These are phyloP conservation scores for Flaveria floridana DNA, from an alignment of 140 eudicot species.

Conservation along the genomic window DNA sequence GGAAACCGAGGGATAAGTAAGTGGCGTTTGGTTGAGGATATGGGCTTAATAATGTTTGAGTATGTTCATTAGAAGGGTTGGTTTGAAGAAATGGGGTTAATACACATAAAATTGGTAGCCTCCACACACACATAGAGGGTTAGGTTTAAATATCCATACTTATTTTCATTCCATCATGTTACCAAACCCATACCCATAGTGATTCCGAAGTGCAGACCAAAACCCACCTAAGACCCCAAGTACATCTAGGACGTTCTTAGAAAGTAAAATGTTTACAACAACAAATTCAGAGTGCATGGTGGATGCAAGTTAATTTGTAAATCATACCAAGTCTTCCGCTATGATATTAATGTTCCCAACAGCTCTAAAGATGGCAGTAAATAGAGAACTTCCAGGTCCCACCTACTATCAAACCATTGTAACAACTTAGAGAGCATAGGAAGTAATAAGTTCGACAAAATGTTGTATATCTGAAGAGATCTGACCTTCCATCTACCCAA, in stretches of 20 bases:
- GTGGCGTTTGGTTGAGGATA: neutral
- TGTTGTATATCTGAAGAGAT: slow-evolving; percentile 19
- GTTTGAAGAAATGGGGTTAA: neutral
- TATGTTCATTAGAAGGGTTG: neutral
- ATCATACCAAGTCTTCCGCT: slow-evolving; percentile 96
- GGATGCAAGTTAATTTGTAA: slow-evolving; percentile 3
- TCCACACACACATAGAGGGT: neutral
- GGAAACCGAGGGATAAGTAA: no score
- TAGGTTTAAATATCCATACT: neutral
- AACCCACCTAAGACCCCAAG: neutral
- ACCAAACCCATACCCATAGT: neutral
- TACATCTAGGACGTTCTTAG: neutral
- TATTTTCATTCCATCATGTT: neutral
- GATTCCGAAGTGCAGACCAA: neutral
- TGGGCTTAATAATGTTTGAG: neutral
- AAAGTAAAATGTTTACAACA: slow-evolving; percentile 17
- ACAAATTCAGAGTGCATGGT: slow-evolving; percentile 2
- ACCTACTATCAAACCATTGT: slow-evolving; percentile 65
- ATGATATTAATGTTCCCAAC: slow-evolving; percentile 83
- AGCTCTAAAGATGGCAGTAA: slow-evolving; percentile 69
- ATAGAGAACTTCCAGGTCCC: slow-evolving; percentile 86
- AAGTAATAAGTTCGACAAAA: slow-evolving; percentile 1
- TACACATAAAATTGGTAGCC: neutral
- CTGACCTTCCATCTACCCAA: slow-evolving; percentile 96
- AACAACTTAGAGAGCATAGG: slow-evolving; percentile 29